Percentiles rank a stretch among this genome's conserved stretches.
phyloP scores from a whole-genome alignment of 1,139 yeast species.

The Taphrina confusa region DNA sequence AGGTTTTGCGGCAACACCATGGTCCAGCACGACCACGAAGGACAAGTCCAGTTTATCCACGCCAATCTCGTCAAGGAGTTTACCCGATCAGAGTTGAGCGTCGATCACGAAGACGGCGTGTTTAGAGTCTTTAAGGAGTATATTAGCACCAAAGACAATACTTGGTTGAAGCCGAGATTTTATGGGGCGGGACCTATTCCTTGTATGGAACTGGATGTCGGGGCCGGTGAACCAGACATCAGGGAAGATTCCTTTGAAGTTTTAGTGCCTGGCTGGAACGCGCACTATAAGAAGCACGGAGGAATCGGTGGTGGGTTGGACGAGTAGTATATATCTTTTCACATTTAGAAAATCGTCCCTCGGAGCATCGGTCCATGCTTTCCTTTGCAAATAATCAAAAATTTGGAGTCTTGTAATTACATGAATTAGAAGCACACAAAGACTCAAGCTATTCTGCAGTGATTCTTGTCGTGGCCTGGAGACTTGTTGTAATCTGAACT shows the following conservation, averaged over 20 bases:
- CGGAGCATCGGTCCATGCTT: too few species aligned
- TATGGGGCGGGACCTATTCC: constrained; percentile 27
- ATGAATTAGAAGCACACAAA: too few species aligned
- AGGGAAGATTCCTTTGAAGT: constrained; percentile 28
- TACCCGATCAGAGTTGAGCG: constrained; percentile 17
- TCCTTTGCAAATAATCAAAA: too few species aligned
- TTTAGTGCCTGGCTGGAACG: constrained; percentile 34
- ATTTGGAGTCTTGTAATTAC: too few species aligned
- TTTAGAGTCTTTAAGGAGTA: constrained; percentile 31
- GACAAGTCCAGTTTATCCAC: constrained; percentile 27
- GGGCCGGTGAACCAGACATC: constrained; percentile 32
- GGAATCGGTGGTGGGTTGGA: constrained; percentile 32
- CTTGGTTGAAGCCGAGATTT: constrained; percentile 33
- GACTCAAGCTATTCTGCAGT: too few species aligned
- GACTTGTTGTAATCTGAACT: too few species aligned
- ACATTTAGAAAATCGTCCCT: too few species aligned
- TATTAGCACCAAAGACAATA: constrained; percentile 27
- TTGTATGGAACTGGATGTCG: constrained; percentile 31
- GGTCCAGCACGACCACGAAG: constrained; percentile 34
- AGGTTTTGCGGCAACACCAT: constrained; percentile 34
- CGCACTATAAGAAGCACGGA: constrained; percentile 33
- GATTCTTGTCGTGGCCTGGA: too few species aligned
- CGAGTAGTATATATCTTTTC: too few species aligned
- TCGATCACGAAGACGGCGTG: constrained; percentile 35
- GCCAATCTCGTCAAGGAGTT: constrained; percentile 35